These are phyloP conservation scores for Leccinum arenicola DNA, from an alignment of 768 basidiomycete species.

Conservation along the genomic window DNA sequence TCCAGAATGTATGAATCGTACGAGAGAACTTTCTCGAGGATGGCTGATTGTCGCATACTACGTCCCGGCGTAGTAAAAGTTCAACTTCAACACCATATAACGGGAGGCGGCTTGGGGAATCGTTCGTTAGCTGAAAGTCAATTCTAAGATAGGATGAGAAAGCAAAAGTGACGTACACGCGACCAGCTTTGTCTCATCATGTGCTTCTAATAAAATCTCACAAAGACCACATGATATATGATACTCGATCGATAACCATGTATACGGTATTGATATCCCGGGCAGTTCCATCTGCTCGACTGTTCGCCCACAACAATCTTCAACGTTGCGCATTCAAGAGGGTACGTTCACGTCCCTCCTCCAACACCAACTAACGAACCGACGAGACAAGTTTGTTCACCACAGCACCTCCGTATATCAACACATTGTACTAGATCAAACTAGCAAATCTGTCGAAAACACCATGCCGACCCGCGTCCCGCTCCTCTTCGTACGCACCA, in stretches of 20 bases:
- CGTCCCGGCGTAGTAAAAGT: neutral
- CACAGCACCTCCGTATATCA: neutral
- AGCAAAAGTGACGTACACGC: neutral
- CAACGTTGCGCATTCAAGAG: neutral
- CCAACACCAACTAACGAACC: neutral
- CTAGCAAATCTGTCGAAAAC: neutral
- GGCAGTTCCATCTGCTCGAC: neutral
- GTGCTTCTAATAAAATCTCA: neutral
- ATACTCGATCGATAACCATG: neutral
- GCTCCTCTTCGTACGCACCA: conserved; percentile 24
- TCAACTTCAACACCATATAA: neutral
- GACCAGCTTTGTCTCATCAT: neutral
- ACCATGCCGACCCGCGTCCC: conserved; percentile 29
- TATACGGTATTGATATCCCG: neutral
- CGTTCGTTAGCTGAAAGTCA: neutral
- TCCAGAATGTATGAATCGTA: neutral
- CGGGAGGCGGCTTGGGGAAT: neutral
- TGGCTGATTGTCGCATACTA: neutral
- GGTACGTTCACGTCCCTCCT: neutral
- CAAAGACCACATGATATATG: neutral
- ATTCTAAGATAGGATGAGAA: neutral
- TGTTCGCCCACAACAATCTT: neutral
- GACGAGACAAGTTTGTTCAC: neutral
- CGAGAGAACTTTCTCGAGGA: neutral
- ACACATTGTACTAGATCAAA: neutral